These are phyloP conservation scores for Butyriboletus loyo DNA, from an alignment of 768 basidiomycete species.

Conservation along the genomic window DNA sequence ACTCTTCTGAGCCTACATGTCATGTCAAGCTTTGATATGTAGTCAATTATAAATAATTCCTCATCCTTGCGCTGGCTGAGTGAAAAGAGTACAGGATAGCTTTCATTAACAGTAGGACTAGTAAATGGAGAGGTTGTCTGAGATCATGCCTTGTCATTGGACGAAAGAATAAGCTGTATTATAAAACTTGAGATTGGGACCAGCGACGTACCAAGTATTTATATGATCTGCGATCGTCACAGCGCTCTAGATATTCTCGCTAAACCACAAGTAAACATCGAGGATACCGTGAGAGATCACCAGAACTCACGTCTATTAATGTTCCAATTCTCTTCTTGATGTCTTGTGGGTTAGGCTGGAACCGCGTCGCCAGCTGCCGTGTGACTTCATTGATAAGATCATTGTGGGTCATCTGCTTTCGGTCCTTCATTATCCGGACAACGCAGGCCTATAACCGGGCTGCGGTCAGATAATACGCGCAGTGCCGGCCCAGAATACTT, in stretches of 20 bases:
- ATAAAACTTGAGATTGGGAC: not conserved
- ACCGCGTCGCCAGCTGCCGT: constrained; percentile 77
- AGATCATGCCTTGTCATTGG: constrained; percentile 23
- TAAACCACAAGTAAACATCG: constrained; percentile 29
- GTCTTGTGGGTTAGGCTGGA: constrained; percentile 77
- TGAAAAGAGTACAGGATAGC: not conserved
- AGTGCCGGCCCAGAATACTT: not conserved
- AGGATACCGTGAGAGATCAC: not conserved
- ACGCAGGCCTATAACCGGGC: constrained; percentile 79
- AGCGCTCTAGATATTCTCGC: constrained; percentile 93
- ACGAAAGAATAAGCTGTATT: constrained; percentile 2
- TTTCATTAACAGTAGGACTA: not conserved
- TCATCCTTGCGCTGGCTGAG: not conserved
- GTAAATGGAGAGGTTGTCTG: not conserved
- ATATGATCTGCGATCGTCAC: constrained; percentile 84
- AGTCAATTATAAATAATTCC: constrained; percentile 11
- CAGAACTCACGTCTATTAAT: constrained; percentile 76
- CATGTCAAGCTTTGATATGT: constrained; percentile 35
- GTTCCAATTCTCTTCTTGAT: constrained; percentile 95
- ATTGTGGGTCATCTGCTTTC: constrained; percentile 85
- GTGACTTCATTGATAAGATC: constrained; percentile 91
- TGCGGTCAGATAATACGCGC: not conserved
- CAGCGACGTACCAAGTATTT: constrained; percentile 58
- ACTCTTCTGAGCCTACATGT: constrained; percentile 30
- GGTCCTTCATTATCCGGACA: constrained; percentile 96